A percentile compares a stretch with the other conserved stretches of the same genome.
phyloP scores from a whole-genome alignment of 1,284 basidiomycete species.

The Ceratobasidium sp. region DNA sequence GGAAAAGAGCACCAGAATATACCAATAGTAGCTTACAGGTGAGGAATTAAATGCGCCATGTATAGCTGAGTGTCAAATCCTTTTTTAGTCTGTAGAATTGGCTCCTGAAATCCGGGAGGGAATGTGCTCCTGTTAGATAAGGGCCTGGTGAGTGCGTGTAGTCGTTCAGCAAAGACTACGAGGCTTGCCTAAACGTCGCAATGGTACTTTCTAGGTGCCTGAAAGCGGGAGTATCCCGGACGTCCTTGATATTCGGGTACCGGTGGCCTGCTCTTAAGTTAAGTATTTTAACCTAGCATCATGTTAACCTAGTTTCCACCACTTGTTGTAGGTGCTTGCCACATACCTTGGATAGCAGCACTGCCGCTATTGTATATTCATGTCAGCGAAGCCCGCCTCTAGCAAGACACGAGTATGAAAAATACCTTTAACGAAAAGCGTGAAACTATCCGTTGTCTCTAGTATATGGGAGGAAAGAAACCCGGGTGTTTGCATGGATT shows the following conservation, averaged over 20 bases:
- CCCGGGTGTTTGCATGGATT: constrained; percentile 41
- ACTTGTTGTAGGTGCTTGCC: neutral
- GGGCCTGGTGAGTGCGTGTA: neutral
- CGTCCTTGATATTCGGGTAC: constrained; percentile 24
- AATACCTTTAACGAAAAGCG: constrained; percentile 40
- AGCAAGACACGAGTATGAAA: neutral
- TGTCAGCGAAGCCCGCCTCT: neutral
- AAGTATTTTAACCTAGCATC: constrained; percentile 26
- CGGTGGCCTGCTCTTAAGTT: constrained; percentile 21
- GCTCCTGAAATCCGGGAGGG: constrained; percentile 27
- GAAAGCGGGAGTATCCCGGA: constrained; percentile 31
- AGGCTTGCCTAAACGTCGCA: constrained; percentile 15
- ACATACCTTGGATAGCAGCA: constrained; percentile 13
- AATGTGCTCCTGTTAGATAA: constrained; percentile 31
- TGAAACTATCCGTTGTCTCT: constrained; percentile 41
- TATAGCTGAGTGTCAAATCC: constrained; percentile 37
- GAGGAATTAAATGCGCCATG: constrained; percentile 37
- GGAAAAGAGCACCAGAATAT: neutral
- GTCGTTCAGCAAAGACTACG: neutral
- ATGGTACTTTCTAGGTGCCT: constrained; percentile 34
- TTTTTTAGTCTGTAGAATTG: constrained; percentile 15
- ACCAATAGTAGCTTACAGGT: constrained; percentile 30
- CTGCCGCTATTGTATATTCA: neutral
- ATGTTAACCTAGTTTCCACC: neutral
- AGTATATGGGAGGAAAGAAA: constrained; percentile 41